Conservation (phyloP, 1,284 basidiomycete genomes). For the Neolentinus lepideus region DNA sequence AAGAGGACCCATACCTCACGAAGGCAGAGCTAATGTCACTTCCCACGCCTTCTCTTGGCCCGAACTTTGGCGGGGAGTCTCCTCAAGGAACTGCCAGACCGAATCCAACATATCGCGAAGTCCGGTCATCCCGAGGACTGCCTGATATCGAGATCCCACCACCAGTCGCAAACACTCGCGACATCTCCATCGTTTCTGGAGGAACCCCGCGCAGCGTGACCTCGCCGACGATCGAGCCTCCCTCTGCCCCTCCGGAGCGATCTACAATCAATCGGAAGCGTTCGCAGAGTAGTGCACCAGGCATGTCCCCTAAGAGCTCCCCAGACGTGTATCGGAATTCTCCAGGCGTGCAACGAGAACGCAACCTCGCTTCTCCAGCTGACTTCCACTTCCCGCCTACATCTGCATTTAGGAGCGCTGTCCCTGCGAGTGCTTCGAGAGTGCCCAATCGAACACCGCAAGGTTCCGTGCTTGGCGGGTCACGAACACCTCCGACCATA, state of each 20-base stretch:
- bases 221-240: slow-evolving; percentile 10
- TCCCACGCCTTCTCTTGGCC: not conserved
- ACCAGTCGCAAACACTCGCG: slow-evolving; percentile 5
- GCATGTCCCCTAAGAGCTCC: slow-evolving; percentile 13
- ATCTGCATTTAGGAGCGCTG: slow-evolving; percentile 7
- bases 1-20: slow-evolving; percentile 10
- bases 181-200: slow-evolving; percentile 5
- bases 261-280: slow-evolving; percentile 28
- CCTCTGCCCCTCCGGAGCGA: slow-evolving; percentile 15
- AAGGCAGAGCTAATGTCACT: not conserved
- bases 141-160: slow-evolving; percentile 35
- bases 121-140: slow-evolving; percentile 30
- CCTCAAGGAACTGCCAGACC: slow-evolving; percentile 8
- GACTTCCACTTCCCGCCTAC: slow-evolving; percentile 34
- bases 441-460: slow-evolving; percentile 21
- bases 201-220: not conserved
- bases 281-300: slow-evolving; percentile 35
- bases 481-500: slow-evolving; percentile 10
- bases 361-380: slow-evolving; percentile 30
- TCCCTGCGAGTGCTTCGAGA: slow-evolving; percentile 11
- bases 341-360: slow-evolving; percentile 13
- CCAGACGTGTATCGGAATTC: slow-evolving; percentile 16
- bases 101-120: slow-evolving; percentile 27
- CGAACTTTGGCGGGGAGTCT: not conserved
- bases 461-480: slow-evolving; percentile 14